These are phyloP conservation scores for Cadophora sp. DNA, from an alignment of 2,329 filamentous ascomycete species.

Conservation along the genomic window DNA sequence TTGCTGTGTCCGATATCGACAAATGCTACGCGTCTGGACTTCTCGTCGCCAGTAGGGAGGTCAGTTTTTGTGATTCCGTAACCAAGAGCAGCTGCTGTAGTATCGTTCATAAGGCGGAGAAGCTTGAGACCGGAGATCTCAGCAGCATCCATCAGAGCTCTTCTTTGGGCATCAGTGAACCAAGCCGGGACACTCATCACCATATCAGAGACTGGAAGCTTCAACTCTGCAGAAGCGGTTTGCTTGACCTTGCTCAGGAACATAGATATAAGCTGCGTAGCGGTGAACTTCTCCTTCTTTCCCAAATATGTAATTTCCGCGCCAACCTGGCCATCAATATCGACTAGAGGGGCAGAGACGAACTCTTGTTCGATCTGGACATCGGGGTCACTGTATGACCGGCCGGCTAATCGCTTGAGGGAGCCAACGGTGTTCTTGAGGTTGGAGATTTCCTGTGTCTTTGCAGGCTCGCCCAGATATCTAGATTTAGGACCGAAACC, in stretches of 20 bases:
- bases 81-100: conserved; percentile 91
- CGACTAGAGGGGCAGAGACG: conserved; percentile 84
- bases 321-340: conserved; percentile 92
- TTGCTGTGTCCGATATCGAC: conserved; percentile 96
- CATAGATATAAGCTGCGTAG: conserved; percentile 93
- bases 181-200: conserved; percentile 94
- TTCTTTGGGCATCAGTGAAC: conserved; percentile 95
- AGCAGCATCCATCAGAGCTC: conserved; percentile 86
- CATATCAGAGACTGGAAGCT: conserved; percentile 88
- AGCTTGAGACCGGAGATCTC: conserved; percentile 94
- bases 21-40: conserved; percentile 88
- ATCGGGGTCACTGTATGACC: conserved; percentile 87
- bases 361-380: conserved; percentile 91
- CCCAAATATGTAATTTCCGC: conserved; percentile 92
- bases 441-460: conserved; percentile 99
- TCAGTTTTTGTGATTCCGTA: conserved; percentile 99
- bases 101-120: conserved; percentile 96
- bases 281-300: conserved; percentile 95
- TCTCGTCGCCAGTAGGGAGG: conserved; percentile 86
- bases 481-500: conserved; percentile 93
- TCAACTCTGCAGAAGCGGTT: conserved; percentile 86
- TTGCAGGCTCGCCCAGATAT: conserved; percentile 93
- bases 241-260: conserved; percentile 93
- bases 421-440: conserved; percentile 97
- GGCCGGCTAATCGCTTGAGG: conserved; percentile 91